Evolutionary conservation across 1,139 yeast species (phyloP), one percentile per base, ranked within the genome.

Genomic region (Yamadazyma membranifaciens): DNA sequence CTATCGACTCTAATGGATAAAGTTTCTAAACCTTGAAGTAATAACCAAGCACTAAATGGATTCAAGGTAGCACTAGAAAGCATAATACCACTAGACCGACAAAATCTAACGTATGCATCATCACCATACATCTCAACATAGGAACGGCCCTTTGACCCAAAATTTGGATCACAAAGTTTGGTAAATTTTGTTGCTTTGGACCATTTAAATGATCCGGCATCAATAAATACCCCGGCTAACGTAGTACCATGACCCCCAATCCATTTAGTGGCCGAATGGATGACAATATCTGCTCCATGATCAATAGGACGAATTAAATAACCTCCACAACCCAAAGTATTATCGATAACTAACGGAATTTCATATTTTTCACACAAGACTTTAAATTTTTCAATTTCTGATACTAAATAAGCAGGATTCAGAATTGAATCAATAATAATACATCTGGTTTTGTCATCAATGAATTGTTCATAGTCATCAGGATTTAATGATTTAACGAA

Each of bases 271-370:
- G 96, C 96, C 41, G 96, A 89, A 65, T 89, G 96, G 25, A 75
- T 75, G 32, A 77, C 75, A 45, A 87, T 83, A 59, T 87, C 95
- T 31, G 87, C 97, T 51, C 97, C 97, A 56, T 78, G 83, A 47
- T 83, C 85, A 50, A 91, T 65, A 47, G 98, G 98, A 54, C 78
- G 81, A 47, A 87, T 77, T 56, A 86, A 78, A 72, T 69, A 88
- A 38, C 97, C 97, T 63, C 95, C 96, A 36, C 96, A 96, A 59
- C 96, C 97, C 55, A 89, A 89, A 16, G 98, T 91, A 79, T 91
- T 91, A 69, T 91, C 98, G 34, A 87, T 96, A 42, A 91, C 89
- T 34, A 91, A 81, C 40, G 96, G 95, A 42, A 89, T 75, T 45
- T 96, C 96, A 53, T 85, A 78, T 50, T 82, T 81, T 64, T 88